phyloP scores from a whole-genome alignment of 768 basidiomycete species.

The Boletus rufocinnamomeus region DNA sequence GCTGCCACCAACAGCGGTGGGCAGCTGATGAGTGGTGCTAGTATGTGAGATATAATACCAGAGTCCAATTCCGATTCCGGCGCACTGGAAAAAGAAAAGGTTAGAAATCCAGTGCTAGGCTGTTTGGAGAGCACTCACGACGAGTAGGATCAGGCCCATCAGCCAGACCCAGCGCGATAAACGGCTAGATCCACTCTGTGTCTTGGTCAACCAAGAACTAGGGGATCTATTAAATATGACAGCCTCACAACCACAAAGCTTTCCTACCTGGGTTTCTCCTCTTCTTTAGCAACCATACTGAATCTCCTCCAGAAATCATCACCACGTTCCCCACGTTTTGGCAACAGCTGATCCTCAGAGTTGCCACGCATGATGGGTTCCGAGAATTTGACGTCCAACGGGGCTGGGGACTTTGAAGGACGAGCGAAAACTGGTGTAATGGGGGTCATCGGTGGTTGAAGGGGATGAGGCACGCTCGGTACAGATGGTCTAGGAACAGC shows the following conservation, averaged over 20 bases:
- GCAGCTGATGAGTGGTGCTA: constrained; percentile 48
- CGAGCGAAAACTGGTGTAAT: constrained; percentile 78
- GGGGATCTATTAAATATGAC: not conserved
- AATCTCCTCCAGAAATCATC: constrained; percentile 89
- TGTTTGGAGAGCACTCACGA: constrained; percentile 39
- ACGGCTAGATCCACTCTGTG: constrained; percentile 50
- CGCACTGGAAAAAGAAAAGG: constrained; percentile 36
- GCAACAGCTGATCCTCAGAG: constrained; percentile 66
- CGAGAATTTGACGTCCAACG: constrained; percentile 51
- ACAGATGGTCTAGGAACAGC: constrained; percentile 35
- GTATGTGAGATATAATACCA: constrained; percentile 62
- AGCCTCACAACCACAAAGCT: not conserved
- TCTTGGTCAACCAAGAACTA: constrained; percentile 72
- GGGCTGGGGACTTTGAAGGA: constrained; percentile 43
- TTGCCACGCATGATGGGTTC: constrained; percentile 66
- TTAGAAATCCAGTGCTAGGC: not conserved
- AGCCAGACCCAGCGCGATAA: constrained; percentile 73
- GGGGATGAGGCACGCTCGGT: constrained; percentile 66
- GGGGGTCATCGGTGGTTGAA: constrained; percentile 75
- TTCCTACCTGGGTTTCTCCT: constrained; percentile 52
- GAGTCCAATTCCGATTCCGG: constrained; percentile 57
- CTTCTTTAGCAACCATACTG: constrained; percentile 78
- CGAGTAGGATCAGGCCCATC: constrained; percentile 57
- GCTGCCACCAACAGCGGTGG: constrained; percentile 66
- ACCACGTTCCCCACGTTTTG: constrained; percentile 68